These are phyloP conservation scores for Fusarium illudens DNA, from an alignment of 2,329 filamentous ascomycete genomes.

Conservation along the genomic window DNA sequence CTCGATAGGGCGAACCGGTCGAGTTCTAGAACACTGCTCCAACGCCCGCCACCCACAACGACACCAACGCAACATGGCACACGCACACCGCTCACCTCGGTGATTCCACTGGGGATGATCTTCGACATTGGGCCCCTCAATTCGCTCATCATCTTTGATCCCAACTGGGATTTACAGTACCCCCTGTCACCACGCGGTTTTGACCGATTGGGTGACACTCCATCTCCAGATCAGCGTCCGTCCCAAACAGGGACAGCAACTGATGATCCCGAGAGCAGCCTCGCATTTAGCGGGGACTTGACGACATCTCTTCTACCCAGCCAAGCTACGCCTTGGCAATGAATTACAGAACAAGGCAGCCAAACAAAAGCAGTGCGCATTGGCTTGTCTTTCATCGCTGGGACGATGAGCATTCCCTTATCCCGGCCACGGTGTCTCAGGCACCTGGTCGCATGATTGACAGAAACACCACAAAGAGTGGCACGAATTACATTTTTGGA, in stretches of 20 bases:
- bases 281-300: background rate
- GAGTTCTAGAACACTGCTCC: constrained; percentile 31
- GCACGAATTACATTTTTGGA: constrained; percentile 27
- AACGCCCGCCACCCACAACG: constrained; percentile 13
- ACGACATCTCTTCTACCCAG: background rate
- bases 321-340: constrained; percentile 8
- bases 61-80: constrained; percentile 6
- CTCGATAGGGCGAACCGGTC: constrained; percentile 20
- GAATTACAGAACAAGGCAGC: constrained; percentile 22
- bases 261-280: constrained; percentile 25
- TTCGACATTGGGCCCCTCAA: constrained; percentile 9
- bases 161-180: constrained; percentile 6
- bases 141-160: constrained; percentile 5
- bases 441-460: constrained; percentile 27
- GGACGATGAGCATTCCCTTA: constrained; percentile 6
- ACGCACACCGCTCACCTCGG: constrained; percentile 5
- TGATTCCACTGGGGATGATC: constrained; percentile 5
- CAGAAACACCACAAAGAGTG: background rate
- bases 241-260: constrained; percentile 22
- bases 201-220: constrained; percentile 17
- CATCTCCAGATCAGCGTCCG: constrained; percentile 22
- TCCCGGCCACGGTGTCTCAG: constrained; percentile 24
- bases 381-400: constrained; percentile 30
- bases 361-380: constrained; percentile 40
- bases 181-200: constrained; percentile 5